Percentiles rank a stretch among this genome's conserved stretches.
phyloP scores from a whole-genome alignment of 2,329 filamentous ascomycete species.

The Sphaerostilbella broomeana region DNA sequence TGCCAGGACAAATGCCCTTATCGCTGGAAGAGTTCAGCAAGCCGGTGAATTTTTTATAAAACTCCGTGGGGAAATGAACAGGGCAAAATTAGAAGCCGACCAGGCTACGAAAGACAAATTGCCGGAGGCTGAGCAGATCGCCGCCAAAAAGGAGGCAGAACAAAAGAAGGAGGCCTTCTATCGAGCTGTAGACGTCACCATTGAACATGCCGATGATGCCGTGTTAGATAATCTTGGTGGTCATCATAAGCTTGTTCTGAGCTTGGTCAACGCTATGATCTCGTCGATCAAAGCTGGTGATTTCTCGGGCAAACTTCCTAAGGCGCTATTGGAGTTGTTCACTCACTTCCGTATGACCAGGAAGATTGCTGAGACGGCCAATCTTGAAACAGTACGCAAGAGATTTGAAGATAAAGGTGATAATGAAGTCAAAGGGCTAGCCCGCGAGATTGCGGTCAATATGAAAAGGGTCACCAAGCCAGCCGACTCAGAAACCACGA shows the following conservation, averaged over 20 bases:
- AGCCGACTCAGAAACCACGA: constrained; percentile 28
- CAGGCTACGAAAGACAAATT: constrained; percentile 38
- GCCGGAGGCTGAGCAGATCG: constrained; percentile 28
- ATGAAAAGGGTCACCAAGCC: constrained; percentile 35
- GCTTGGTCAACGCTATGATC: constrained; percentile 48
- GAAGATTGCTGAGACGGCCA: constrained; percentile 56
- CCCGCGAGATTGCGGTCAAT: constrained; percentile 50
- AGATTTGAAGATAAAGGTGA: constrained; percentile 60
- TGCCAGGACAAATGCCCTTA: constrained; percentile 31
- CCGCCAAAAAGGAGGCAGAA: constrained; percentile 36
- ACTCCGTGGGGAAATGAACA: constrained; percentile 42
- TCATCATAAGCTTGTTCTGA: constrained; percentile 50
- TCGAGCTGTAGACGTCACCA: constrained; percentile 46
- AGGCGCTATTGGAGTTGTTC: constrained; percentile 53
- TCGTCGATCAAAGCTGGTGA: constrained; percentile 47
- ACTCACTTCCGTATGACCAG: constrained; percentile 56
- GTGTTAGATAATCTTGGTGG: constrained; percentile 53
- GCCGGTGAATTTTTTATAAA: constrained; percentile 45
- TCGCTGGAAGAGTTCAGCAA: constrained; percentile 43
- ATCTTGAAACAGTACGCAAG: constrained; percentile 58
- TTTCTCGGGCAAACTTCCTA: constrained; percentile 47
- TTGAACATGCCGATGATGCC: constrained; percentile 47
- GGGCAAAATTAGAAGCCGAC: constrained; percentile 39
- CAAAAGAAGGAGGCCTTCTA: constrained; percentile 43
- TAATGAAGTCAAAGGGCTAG: constrained; percentile 54